A percentile compares a stretch with the other conserved stretches of the same genome.
Conservation (phyloP, 495 filamentous ascomycete species). For the Talaromyces trachyspermus region DNA sequence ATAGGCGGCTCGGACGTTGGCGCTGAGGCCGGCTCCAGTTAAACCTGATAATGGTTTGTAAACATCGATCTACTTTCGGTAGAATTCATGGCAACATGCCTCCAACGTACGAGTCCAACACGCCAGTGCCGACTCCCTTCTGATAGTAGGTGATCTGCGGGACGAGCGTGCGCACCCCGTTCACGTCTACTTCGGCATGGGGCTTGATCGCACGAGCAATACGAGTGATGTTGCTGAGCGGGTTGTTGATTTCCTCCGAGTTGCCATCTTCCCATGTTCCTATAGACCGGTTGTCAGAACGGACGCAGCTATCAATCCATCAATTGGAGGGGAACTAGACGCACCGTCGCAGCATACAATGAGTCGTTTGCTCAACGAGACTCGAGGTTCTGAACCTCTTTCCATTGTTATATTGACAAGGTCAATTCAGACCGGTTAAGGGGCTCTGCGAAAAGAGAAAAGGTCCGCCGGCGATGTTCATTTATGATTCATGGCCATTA, state of each 20-base stretch:
- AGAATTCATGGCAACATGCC: conserved; percentile 4
- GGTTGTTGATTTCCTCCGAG: conserved; percentile 21
- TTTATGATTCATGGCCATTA: no score
- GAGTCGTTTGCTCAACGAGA: conserved; percentile 22
- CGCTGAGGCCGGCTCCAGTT: conserved; percentile 29
- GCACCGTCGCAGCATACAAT: conserved; percentile 38
- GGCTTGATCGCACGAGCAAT: conserved; percentile 30
- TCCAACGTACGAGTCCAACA: conserved; percentile 16
- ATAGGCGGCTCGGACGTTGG: conserved; percentile 45
- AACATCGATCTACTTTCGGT: neutral
- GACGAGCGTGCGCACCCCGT: conserved; percentile 17
- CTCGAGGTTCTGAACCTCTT: neutral
- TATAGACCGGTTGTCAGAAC: neutral
- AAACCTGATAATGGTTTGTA: conserved; percentile 13
- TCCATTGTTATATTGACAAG: neutral
- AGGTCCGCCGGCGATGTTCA: neutral
- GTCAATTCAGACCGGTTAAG: no score
- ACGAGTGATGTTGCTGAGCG: conserved; percentile 37
- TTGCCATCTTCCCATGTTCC: conserved; percentile 36
- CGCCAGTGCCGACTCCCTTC: conserved; percentile 43
- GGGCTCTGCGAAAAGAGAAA: neutral
- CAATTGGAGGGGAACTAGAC: no score
- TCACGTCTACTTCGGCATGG: conserved; percentile 14
- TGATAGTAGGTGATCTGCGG: conserved; percentile 51
- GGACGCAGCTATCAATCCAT: no score